Conservation (phyloP, 2,329 filamentous ascomycete species). For the Calycina marina region DNA sequence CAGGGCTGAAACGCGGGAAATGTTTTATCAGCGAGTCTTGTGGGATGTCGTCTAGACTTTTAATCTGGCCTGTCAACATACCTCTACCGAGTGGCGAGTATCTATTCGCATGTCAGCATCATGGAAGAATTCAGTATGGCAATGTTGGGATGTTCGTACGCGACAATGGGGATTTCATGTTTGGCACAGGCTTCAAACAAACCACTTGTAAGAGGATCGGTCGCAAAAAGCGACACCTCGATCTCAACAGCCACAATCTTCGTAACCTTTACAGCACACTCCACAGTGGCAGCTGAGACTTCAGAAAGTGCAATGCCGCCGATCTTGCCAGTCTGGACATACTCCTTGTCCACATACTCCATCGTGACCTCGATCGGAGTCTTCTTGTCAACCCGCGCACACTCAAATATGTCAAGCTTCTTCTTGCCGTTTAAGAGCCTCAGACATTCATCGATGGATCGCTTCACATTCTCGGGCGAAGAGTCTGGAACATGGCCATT, state of each 20-base stretch:
- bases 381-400: constrained; percentile 31
- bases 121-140: neutral
- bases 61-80: constrained; percentile 39
- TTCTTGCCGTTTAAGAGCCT: constrained; percentile 31
- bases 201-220: constrained; percentile 25
- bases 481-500: constrained; percentile 30
- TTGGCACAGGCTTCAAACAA: constrained; percentile 38
- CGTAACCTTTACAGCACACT: constrained; percentile 25
- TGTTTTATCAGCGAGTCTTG: constrained; percentile 41
- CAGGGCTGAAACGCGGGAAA: constrained; percentile 45
- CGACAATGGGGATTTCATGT: constrained; percentile 52
- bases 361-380: constrained; percentile 26
- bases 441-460: constrained; percentile 43
- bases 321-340: constrained; percentile 29
- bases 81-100: constrained; percentile 58
- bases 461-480: constrained; percentile 37
- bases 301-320: constrained; percentile 30
- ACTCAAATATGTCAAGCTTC: constrained; percentile 30
- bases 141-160: constrained; percentile 21
- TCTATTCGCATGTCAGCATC: constrained; percentile 11
- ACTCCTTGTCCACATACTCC: constrained; percentile 20
- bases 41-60: constrained; percentile 37
- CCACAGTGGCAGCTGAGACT: constrained; percentile 27
- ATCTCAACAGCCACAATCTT: constrained; percentile 32
- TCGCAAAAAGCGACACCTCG: constrained; percentile 28